Base-by-base conservation (phyloP, 805 yeast species). In the Lipomyces orientalis region DNA sequence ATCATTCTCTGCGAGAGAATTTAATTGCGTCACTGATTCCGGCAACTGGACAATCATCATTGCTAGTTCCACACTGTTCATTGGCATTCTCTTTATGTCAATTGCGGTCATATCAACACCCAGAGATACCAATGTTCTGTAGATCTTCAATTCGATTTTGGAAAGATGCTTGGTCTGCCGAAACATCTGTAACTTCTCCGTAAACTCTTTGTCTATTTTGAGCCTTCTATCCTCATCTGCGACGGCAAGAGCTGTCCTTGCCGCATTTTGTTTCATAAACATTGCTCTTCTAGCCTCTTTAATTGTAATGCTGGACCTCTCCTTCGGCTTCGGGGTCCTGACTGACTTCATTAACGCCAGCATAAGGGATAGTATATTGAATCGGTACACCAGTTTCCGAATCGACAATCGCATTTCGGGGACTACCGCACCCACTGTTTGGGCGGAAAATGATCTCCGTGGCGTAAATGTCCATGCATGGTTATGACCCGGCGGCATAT, bases 321-420 rank as follows among this genome's bases (percentile, higher is more conserved):
- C 55, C 12, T 10, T 22, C n/a, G 34, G 29, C 37, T 34, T 56
- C 22, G 59, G 14, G 0, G 59, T 8, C 22, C 43, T 12, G 7
- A 56, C 59, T 7, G 59, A 31, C 43, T 56, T 31, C 43, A 56
- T 56, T 10, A 56, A n/a, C 10, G 19, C 37, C 14, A 33, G 46
- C 34, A 56, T 19, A 8, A 56, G 34, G 39, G 43, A 56, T n/a
- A 56, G 25, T 19, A 56, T 12, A 34, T n/a, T 56, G 43, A 56
- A 33, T 22, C 59, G 34, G 59, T 56, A 33, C 34, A 34, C 59
- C n/a, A 56, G 39, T 22, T 56, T 56, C 3, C 43, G 59, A 29
- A 56, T 34, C 25, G 59, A 25, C 35, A 25, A 19, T 56, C 29
- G 19, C 22, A 56, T 56, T 39, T 10, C 19, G 7, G 43, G 37